These are phyloP conservation scores for Starmerella sp. DNA, from an alignment of 805 yeast species.

Conservation along the genomic window DNA sequence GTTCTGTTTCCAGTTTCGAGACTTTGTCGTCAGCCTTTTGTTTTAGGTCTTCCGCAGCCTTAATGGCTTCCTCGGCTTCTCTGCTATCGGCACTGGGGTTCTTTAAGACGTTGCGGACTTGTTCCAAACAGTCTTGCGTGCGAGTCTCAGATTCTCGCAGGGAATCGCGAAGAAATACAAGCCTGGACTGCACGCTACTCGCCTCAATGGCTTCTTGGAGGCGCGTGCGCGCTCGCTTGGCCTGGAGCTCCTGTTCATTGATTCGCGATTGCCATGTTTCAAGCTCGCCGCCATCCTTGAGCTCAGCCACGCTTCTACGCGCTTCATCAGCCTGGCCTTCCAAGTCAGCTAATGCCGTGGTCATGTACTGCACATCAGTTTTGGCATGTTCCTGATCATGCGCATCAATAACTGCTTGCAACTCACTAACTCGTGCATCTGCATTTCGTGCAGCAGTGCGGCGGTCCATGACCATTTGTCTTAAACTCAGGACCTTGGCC, in stretches of 20 bases:
- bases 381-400: not conserved
- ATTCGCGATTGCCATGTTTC: not conserved
- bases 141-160: not conserved
- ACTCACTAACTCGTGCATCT: not conserved
- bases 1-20: not conserved
- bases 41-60: not conserved
- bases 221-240: not conserved
- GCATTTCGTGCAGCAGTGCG: slow-evolving; percentile 10
- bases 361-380: not conserved
- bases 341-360: not conserved
- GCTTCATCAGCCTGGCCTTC: not conserved
- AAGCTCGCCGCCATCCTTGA: not conserved
- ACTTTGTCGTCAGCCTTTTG: not conserved
- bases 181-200: slow-evolving; percentile 10
- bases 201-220: slow-evolving; percentile 15
- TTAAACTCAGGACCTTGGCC: slow-evolving; percentile 21
- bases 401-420: not conserved
- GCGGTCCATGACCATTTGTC: slow-evolving; percentile 15
- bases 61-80: not conserved
- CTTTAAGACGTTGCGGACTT: not conserved
- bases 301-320: not conserved
- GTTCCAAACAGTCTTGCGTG: not conserved
- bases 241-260: not conserved
- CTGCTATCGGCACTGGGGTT: not conserved
- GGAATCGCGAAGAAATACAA: slow-evolving; percentile 14